Conservation (phyloP, 345 rosid species). For the Ricinus communis region DNA sequence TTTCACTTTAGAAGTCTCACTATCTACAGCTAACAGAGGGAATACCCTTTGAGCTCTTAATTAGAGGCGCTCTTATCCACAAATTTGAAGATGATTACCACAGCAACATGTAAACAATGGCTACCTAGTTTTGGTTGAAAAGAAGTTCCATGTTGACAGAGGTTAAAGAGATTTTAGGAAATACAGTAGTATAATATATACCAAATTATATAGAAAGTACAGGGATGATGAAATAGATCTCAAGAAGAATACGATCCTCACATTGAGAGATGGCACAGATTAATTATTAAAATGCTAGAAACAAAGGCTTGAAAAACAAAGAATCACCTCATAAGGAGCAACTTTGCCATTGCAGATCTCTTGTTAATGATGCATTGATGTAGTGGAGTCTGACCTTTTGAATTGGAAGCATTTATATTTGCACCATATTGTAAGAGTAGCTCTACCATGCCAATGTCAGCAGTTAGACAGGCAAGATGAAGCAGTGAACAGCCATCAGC, state of each 20-base stretch:
- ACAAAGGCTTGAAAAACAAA: constrained; percentile 13
- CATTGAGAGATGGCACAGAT: not conserved
- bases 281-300: not conserved
- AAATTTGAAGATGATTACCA: too few species aligned
- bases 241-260: not conserved
- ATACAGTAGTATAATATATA: not conserved
- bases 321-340: constrained; percentile 61
- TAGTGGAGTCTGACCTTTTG: constrained; percentile 56
- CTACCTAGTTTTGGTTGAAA: not conserved
- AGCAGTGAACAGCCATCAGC: constrained; percentile 62
- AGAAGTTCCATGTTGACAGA: not conserved
- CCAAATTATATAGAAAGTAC: not conserved
- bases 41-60: too few species aligned
- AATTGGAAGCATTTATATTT: constrained; percentile 53
- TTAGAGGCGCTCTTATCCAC: too few species aligned
- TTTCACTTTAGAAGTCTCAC: not conserved
- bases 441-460: constrained; percentile 79
- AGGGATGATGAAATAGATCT: not conserved
- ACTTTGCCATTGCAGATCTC: constrained; percentile 54
- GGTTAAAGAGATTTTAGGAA: not conserved
- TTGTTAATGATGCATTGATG: constrained; percentile 58
- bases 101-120: too few species aligned
- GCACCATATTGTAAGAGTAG: constrained; percentile 76
- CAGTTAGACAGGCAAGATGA: constrained; percentile 75
- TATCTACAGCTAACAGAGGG: not conserved